Evolutionary conservation across 305 asterid genomes (phyloP), one percentile per base, ranked within the genome.

Genomic region (Rubia tinctorum): DNA sequence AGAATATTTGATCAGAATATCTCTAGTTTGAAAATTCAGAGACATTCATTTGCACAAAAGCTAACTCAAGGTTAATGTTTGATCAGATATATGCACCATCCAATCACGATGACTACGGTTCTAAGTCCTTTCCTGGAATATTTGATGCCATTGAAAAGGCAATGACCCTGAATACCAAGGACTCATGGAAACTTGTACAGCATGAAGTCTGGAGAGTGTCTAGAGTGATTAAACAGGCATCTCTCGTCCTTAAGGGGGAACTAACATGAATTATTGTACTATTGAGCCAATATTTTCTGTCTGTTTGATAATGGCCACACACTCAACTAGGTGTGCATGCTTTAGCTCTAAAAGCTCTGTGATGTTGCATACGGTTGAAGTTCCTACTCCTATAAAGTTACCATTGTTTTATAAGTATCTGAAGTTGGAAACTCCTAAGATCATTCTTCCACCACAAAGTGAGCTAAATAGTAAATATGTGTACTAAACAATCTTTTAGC

Each of bases 181-280:
- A 83, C 58, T 82, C 84, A 0, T 89, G 98, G 98, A 80, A 60
- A 39, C 68, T 79, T 47, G 94, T 88, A 58, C 98, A 93, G 55
- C 97, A 88, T 69, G 93, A 93, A 81, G 85, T 93, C 47, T 93
- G 95, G 96, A 83, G 97, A 76, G 98, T 90, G 45, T 82, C 97
- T 68, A 88, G 97, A 75, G 98, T 85, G 72, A 82, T 90, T 73
- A 90, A 87, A 60, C 97, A 92, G 69, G 96, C 92, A 78, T 85
- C 97, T 5, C 79, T 90, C 51, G 89, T 89, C 80, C 96, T 90
- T 55, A 78, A 53, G 70, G 95, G 91, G 72, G 75, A 74, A 62
- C 73, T 92, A 15, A 89, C 90, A 56, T 92, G 63, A 73, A 63
- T 18, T n/a, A 25, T 70, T 47, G 34, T 47, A 53, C 18, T 34